phyloP scores from a whole-genome alignment of 371 early-diverging fungal genomes.

The Mortierella sp. region DNA sequence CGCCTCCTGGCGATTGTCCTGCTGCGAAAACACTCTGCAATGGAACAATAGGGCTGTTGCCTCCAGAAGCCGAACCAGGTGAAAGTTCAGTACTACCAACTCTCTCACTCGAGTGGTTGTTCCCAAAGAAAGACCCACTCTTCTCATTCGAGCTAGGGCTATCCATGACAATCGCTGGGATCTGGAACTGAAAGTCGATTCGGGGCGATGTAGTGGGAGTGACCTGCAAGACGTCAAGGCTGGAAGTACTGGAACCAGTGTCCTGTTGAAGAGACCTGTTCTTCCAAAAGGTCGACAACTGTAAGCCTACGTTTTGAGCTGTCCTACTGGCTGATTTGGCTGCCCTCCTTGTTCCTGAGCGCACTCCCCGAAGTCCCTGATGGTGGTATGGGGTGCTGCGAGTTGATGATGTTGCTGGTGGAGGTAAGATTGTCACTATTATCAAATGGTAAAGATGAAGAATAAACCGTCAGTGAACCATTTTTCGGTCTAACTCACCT shows the following conservation, averaged over 20 bases:
- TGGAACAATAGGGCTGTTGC: constrained; percentile 16
- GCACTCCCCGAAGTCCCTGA: constrained; percentile 18
- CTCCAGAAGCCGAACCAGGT: neutral
- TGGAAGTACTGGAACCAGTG: constrained; percentile 24
- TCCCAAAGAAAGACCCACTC: neutral
- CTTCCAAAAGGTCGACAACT: constrained; percentile 28
- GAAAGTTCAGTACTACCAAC: neutral
- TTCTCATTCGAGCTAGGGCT: constrained; percentile 10
- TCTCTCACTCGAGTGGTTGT: neutral
- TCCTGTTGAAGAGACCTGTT: constrained; percentile 22
- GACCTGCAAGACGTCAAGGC: constrained; percentile 26
- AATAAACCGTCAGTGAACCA: neutral
- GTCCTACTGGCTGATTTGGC: constrained; percentile 23
- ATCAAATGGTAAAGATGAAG: neutral
- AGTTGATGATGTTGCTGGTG: constrained; percentile 15
- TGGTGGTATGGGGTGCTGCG: constrained; percentile 32
- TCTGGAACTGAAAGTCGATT: constrained; percentile 22
- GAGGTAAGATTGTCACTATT: constrained; percentile 36
- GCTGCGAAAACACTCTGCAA: constrained; percentile 5
- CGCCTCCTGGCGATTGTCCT: neutral
- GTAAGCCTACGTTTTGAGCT: constrained; percentile 30
- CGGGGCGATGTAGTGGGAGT: constrained; percentile 27
- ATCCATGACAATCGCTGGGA: constrained; percentile 33
- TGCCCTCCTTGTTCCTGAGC: constrained; percentile 22
- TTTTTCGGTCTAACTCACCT: neutral